phyloP scores from a whole-genome alignment of 2,329 filamentous ascomycete species.

The Phialophora verrucosa region DNA sequence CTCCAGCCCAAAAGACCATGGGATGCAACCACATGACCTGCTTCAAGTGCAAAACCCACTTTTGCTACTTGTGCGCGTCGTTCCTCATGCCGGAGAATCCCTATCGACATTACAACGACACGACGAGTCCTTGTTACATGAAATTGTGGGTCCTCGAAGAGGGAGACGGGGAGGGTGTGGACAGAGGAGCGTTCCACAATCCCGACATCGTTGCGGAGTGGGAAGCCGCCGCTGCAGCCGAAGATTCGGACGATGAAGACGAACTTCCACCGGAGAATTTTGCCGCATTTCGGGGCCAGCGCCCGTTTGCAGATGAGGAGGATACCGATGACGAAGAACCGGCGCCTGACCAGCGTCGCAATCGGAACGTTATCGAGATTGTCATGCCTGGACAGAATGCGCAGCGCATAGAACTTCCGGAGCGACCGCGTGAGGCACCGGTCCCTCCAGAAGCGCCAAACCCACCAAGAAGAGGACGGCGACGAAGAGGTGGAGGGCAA shows the following conservation, averaged over 20 bases:
- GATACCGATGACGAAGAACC: slow-evolving; percentile 44
- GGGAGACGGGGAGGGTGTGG: slow-evolving; percentile 66
- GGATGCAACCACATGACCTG: slow-evolving; percentile 99
- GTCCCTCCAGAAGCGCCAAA: slow-evolving; percentile 31
- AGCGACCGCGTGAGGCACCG: slow-evolving; percentile 18
- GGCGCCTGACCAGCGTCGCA: slow-evolving; percentile 46
- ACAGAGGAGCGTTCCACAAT: slow-evolving; percentile 26
- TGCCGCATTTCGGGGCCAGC: slow-evolving; percentile 12
- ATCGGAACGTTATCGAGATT: slow-evolving; percentile 41
- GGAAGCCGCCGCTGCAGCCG: slow-evolving; percentile 43
- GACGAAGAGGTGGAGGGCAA: slow-evolving; percentile 29
- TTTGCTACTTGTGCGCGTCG: slow-evolving; percentile 91
- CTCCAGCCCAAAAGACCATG: slow-evolving; percentile 84
- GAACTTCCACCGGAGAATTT: slow-evolving; percentile 31
- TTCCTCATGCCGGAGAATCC: slow-evolving; percentile 83
- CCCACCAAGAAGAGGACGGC: slow-evolving; percentile 27
- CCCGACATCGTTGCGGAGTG: slow-evolving; percentile 43
- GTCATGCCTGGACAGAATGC: slow-evolving; percentile 38
- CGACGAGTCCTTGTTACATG: slow-evolving; percentile 74
- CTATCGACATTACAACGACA: slow-evolving; percentile 84
- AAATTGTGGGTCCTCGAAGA: slow-evolving; percentile 88
- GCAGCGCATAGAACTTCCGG: slow-evolving; percentile 35
- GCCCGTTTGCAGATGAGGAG: slow-evolving; percentile 38
- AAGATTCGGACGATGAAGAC: slow-evolving; percentile 39
- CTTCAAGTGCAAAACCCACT: slow-evolving; percentile 86